A percentile compares a stretch with the other conserved stretches of the same genome.
phyloP scores from a whole-genome alignment of 768 basidiomycete species.

The Mycena belliarum region DNA sequence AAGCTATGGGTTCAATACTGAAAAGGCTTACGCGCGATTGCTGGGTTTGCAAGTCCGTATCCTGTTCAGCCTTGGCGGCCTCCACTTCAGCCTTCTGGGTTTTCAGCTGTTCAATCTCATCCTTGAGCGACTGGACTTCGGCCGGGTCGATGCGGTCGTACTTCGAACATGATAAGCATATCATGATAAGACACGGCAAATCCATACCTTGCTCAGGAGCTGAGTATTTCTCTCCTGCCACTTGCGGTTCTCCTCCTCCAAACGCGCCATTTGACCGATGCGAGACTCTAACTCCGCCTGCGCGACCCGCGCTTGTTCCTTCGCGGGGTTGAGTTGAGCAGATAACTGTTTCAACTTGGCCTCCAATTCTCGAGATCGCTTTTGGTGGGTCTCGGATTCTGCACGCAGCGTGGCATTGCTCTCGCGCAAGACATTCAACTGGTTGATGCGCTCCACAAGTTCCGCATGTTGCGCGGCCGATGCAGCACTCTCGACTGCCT shows the following conservation, averaged over 20 bases:
- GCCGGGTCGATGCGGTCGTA: slow-evolving; percentile 89
- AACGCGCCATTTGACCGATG: slow-evolving; percentile 61
- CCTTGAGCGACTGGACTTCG: slow-evolving; percentile 77
- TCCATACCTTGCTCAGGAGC: slow-evolving; percentile 71
- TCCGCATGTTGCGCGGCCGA: slow-evolving; percentile 82
- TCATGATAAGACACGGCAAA: neutral
- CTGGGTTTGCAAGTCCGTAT: slow-evolving; percentile 29
- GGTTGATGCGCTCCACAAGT: slow-evolving; percentile 83
- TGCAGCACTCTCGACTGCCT: slow-evolving; percentile 66
- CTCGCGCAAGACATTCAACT: slow-evolving; percentile 82
- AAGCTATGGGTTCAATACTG: neutral
- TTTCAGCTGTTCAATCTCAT: slow-evolving; percentile 62
- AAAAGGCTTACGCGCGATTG: slow-evolving; percentile 31
- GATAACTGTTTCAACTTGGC: slow-evolving; percentile 57
- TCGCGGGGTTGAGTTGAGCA: slow-evolving; percentile 70
- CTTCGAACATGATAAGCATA: slow-evolving; percentile 34
- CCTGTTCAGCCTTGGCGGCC: slow-evolving; percentile 27
- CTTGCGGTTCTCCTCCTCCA: slow-evolving; percentile 74
- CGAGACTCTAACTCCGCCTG: slow-evolving; percentile 77
- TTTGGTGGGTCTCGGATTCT: slow-evolving; percentile 71
- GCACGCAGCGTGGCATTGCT: slow-evolving; percentile 84
- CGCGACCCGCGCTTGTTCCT: slow-evolving; percentile 64
- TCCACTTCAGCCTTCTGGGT: slow-evolving; percentile 16
- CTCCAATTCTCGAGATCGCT: slow-evolving; percentile 69
- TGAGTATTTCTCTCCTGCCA: slow-evolving; percentile 88